Percentiles rank a stretch among this genome's conserved stretches.
phyloP scores from a whole-genome alignment of 352 stramenopile species.

The Phytophthora megakarya region DNA sequence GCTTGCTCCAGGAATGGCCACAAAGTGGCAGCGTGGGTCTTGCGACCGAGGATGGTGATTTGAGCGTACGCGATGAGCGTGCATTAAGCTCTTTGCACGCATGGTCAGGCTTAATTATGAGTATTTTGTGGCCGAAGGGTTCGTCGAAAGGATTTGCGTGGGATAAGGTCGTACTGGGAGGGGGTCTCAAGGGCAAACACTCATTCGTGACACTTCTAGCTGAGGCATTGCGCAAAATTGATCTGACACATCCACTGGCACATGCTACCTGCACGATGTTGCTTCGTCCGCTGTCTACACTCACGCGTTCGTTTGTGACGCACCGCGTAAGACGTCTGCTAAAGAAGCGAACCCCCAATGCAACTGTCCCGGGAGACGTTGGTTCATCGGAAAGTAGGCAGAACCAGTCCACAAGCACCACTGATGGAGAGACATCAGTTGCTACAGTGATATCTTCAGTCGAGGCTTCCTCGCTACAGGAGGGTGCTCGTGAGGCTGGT shows the following conservation, averaged over 20 bases:
- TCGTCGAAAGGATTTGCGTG: conserved; percentile 77
- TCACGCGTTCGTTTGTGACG: conserved; percentile 83
- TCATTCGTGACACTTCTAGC: conserved; percentile 77
- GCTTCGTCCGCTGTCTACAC: conserved; percentile 74
- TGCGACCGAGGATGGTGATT: conserved; percentile 22
- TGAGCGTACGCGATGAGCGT: conserved; percentile 67
- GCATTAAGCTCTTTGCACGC: conserved; percentile 81
- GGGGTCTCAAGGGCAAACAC: conserved; percentile 71
- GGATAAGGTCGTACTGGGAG: conserved; percentile 79
- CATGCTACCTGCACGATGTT: conserved; percentile 80
- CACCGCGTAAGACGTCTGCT: conserved; percentile 69
- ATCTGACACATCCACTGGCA: conserved; percentile 77
- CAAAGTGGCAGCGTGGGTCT: conserved; percentile 6
- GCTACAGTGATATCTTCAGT: conserved; percentile 1
- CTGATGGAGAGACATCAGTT: not conserved
- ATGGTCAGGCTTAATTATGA: conserved; percentile 87
- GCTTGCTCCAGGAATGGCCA: conserved; percentile 73
- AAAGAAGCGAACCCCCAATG: conserved; percentile 53
- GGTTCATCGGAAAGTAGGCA: not conserved
- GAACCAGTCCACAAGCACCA: not conserved
- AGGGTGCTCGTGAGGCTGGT: conserved; percentile 1
- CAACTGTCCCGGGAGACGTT: not conserved
- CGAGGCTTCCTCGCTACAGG: not conserved
- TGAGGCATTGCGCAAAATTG: conserved; percentile 79
- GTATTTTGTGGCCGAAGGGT: conserved; percentile 84